Evolutionary conservation across 306 rosid genomes (phyloP).

Genomic region (Acacia acuminata): DNA sequence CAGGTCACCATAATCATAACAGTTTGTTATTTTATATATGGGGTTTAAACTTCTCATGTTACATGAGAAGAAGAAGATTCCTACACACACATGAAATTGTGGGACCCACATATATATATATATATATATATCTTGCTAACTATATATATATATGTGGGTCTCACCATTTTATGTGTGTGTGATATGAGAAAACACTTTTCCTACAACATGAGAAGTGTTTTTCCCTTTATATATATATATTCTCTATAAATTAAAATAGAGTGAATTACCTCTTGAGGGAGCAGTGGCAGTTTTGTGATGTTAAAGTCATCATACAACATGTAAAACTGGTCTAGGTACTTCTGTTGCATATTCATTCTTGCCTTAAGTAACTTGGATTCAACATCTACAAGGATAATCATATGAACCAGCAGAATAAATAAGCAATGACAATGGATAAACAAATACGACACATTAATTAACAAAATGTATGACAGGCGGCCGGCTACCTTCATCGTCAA

Average conservation of each 20-base stretch:
- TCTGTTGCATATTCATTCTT: conserved; percentile 80
- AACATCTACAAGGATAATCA: conserved; percentile 39
- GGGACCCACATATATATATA: no score
- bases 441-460: not conserved
- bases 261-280: conserved; percentile 64
- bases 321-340: conserved; percentile 72
- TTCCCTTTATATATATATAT: not conserved
- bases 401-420: not conserved
- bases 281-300: conserved; percentile 69
- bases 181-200: no score
- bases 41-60: no score
- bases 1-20: not conserved
- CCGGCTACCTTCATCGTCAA: conserved; percentile 54
- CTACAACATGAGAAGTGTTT: no score
- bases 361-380: conserved; percentile 69
- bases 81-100: no score
- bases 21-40: no score
- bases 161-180: no score
- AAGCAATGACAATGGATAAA: not conserved
- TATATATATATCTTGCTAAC: no score
- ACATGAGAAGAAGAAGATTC: no score
- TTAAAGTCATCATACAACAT: conserved; percentile 74
- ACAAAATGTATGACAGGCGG: not conserved
- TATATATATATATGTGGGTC: no score
- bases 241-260: not conserved